These are phyloP conservation scores for Arachnomyces sp. DNA, from an alignment of 2,329 filamentous ascomycete genomes.

Conservation along the genomic window DNA sequence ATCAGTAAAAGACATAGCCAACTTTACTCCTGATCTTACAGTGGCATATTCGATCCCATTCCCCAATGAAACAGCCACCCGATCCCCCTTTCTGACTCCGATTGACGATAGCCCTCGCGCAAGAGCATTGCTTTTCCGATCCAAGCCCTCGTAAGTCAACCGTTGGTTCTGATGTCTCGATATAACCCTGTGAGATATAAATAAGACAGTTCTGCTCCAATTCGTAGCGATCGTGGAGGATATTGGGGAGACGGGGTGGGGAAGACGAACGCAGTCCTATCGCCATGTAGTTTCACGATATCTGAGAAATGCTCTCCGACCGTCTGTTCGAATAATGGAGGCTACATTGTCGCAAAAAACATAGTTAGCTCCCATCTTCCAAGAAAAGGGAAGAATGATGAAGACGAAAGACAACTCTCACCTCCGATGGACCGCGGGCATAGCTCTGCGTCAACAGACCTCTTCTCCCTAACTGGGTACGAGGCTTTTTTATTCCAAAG, in stretches of 20 bases:
- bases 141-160: slow-evolving; percentile 68
- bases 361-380: background rate
- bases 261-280: slow-evolving; percentile 44
- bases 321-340: slow-evolving; percentile 41
- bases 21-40: slow-evolving; percentile 35
- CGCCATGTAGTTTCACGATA: slow-evolving; percentile 37
- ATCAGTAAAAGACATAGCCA: background rate
- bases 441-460: slow-evolving; percentile 22
- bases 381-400: background rate
- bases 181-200: slow-evolving; percentile 45
- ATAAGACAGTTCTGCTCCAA: too few species aligned
- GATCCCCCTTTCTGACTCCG: slow-evolving; percentile 72
- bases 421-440: slow-evolving; percentile 24
- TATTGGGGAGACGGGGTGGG: background rate
- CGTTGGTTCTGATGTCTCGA: slow-evolving; percentile 54
- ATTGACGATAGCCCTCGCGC: slow-evolving; percentile 61
- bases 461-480: slow-evolving; percentile 7
- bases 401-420: slow-evolving; percentile 9
- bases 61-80: slow-evolving; percentile 78
- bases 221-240: background rate
- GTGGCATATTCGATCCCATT: slow-evolving; percentile 79
- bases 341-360: slow-evolving; percentile 18
- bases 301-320: slow-evolving; percentile 40
- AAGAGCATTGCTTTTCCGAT: slow-evolving; percentile 66
- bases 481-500: background rate